These are phyloP conservation scores for Cucurbita moschata DNA, from an alignment of 306 rosid species.

Conservation along the genomic window DNA sequence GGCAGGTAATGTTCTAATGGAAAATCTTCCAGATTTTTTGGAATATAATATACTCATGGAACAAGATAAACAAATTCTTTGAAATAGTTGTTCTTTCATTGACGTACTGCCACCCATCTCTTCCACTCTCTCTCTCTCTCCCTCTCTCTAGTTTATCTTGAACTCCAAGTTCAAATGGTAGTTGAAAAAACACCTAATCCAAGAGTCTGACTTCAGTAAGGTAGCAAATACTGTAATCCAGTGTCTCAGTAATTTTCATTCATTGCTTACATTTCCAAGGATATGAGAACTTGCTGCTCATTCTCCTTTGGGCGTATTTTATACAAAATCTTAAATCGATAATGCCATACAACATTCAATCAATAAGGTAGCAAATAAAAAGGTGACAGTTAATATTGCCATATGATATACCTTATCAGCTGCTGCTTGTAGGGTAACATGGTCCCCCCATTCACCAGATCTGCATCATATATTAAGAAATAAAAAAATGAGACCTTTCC, in stretches of 20 bases:
- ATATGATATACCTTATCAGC: conserved; percentile 1
- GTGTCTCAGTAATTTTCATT: background rate
- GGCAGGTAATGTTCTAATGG: background rate
- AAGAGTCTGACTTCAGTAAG: background rate
- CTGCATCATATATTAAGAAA: conserved; percentile 25
- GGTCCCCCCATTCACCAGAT: conserved; percentile 98
- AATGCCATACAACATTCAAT: background rate
- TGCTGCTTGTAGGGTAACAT: conserved; percentile 90
- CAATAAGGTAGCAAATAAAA: background rate
- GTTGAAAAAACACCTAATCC: background rate
- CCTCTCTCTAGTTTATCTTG: background rate
- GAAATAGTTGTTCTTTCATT: background rate
- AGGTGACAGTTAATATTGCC: background rate
- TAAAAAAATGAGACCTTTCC: conserved; percentile 7
- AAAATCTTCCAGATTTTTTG: background rate
- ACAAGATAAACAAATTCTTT: background rate
- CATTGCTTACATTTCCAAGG: background rate
- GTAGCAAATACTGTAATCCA: background rate
- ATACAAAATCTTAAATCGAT: background rate
- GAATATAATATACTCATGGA: background rate
- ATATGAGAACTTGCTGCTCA: background rate
- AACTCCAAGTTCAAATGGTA: background rate
- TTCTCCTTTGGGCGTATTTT: background rate
- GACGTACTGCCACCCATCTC: background rate
- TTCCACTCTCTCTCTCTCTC: background rate